Evolutionary conservation across 2,329 filamentous ascomycete genomes (phyloP).

Genomic region (Domatiomyces catenatus): DNA sequence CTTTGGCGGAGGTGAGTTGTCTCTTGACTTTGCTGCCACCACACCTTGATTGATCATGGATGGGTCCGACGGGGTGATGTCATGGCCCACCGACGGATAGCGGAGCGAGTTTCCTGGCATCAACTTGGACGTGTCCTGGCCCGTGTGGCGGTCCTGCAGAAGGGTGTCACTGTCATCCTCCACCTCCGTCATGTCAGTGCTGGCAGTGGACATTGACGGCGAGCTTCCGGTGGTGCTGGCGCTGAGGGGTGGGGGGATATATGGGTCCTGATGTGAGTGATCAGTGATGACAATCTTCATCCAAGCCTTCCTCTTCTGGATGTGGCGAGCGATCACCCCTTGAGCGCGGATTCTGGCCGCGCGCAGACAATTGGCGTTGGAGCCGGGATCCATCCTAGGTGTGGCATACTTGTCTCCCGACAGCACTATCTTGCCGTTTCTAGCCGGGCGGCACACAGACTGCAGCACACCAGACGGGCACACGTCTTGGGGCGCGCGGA

Average conservation of each 20-base stretch:
- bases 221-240: not conserved
- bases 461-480: slow-evolving; percentile 30
- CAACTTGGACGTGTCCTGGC: not conserved
- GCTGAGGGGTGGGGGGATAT: slow-evolving; percentile 15
- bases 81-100: not conserved
- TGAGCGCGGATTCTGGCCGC: slow-evolving; percentile 31
- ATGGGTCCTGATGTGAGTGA: slow-evolving; percentile 25
- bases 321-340: slow-evolving; percentile 20
- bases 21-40: not conserved
- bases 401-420: slow-evolving; percentile 27
- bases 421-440: slow-evolving; percentile 26
- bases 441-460: slow-evolving; percentile 27
- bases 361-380: slow-evolving; percentile 30
- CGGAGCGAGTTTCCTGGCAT: not conserved
- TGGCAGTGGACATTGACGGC: not conserved
- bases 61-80: not conserved
- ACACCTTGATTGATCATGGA: not conserved
- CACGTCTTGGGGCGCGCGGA: slow-evolving; percentile 31
- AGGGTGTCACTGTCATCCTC: not conserved
- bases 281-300: slow-evolving; percentile 29
- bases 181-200: not conserved
- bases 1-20: slow-evolving; percentile 4
- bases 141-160: not conserved
- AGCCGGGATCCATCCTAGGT: slow-evolving; percentile 13
- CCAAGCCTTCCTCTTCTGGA: slow-evolving; percentile 24